Evolutionary conservation across 805 yeast species (phyloP).

Genomic region (Lipomyces orientalis): DNA sequence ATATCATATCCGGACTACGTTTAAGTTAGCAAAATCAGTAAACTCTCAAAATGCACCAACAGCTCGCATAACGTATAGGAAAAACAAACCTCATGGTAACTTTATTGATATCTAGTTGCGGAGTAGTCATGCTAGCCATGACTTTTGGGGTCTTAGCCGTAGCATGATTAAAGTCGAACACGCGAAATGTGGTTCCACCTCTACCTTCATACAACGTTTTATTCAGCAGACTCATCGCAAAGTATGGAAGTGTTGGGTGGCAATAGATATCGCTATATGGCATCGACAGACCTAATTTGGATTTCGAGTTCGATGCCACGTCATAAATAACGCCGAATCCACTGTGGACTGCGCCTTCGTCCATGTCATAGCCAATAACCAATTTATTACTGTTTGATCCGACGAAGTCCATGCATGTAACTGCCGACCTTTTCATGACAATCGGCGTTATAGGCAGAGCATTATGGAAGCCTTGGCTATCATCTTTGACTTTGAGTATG

Average conservation of each 20-base stretch:
- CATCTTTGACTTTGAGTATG: too few species aligned
- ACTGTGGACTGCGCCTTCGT: neutral
- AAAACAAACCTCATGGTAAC: slow-evolving; percentile 10
- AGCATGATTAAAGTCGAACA: neutral
- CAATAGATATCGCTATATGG: slow-evolving; percentile 9
- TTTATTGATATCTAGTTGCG: slow-evolving; percentile 13
- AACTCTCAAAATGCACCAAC: neutral
- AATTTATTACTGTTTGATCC: neutral
- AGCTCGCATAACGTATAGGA: neutral
- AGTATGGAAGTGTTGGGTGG: slow-evolving; percentile 7
- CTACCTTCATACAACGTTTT: too few species aligned
- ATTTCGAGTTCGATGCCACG: neutral
- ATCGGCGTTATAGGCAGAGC: too few species aligned
- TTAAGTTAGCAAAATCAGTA: neutral
- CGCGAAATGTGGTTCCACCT: neutral
- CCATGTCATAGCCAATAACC: slow-evolving; percentile 10
- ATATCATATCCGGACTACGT: slow-evolving; percentile 10
- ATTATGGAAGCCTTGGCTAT: too few species aligned
- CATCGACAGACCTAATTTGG: neutral
- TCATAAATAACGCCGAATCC: slow-evolving; percentile 5
- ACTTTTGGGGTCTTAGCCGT: neutral
- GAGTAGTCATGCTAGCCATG: neutral
- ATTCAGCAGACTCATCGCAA: neutral
- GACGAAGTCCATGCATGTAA: too few species aligned
- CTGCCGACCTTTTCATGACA: too few species aligned